Base-by-base conservation (phyloP, 805 yeast species). In the Kluyveromyces nonfermentans region DNA sequence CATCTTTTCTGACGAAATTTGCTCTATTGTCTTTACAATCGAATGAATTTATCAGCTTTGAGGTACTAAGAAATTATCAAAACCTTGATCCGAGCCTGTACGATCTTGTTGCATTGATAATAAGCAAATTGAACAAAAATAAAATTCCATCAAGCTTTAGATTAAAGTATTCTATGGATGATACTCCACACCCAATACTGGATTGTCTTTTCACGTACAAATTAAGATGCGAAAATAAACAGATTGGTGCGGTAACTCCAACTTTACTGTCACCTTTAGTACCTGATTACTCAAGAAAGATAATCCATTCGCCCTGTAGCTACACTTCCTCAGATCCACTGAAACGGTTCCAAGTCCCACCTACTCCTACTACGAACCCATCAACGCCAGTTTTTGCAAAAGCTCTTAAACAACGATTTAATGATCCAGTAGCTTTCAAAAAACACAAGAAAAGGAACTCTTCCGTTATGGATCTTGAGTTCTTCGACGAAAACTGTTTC, bases 21-120 rank as follows among this genome's bases (percentile, higher is more conserved):
- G n/a, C 41, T 4, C 22, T 38, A 19, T 18, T 38, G 41, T 30
- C 41, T 18, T 4, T 33, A 8, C 10, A 17, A 34, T 38, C 18
- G 14, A 38, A 28, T 14, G 18, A 32, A 7, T 38, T 38, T 31
- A 34, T 28, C 10, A 38, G 22, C n/a, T 38, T 38, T 17, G 41
- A 38, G 17, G 28, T 19, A 12, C 15, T 28, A 21, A 37, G 7
- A 14, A 35, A 20, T 48, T 45, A 43, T 16, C 51, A 43, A 46
- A 56, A 54, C 15, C 53, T 50, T 17, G 59, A 57, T 45, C 60
- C 61, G 35, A 57, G 50, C 44, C 51, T 53, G 40, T 51, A 57
- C 40, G 50, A 22, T 15, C 34, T 38, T 10, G 31, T 38, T 5
- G 28, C 18, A 14, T 15, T 15, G 12, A 38, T 38, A 9, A n/a